A percentile compares a stretch with the other conserved stretches of the same genome.
Conservation (phyloP, 257 asterid species). For the Buddleja alternifolia region DNA sequence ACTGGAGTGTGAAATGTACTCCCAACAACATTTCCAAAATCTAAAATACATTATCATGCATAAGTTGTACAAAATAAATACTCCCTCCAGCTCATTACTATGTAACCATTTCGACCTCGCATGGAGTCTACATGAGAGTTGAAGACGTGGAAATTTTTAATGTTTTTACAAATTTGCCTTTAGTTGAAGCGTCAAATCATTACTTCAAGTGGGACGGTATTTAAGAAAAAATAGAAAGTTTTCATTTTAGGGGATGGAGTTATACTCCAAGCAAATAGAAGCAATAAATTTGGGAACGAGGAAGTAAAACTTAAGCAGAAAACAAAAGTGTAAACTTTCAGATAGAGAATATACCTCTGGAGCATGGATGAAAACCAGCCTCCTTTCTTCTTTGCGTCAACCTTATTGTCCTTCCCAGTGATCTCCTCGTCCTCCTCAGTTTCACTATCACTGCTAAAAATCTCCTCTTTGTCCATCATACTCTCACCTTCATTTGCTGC, state of each 20-base stretch:
- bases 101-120: no score
- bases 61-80: background rate
- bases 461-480: constrained; percentile 97
- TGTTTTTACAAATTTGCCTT: no score
- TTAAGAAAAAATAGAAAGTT: no score
- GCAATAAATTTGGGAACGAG: no score
- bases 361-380: constrained; percentile 98
- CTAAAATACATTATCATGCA: background rate
- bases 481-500: constrained; percentile 77
- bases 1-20: background rate
- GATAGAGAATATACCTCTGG: constrained; percentile 59
- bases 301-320: no score
- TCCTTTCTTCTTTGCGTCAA: constrained; percentile 72
- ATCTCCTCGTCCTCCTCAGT: constrained; percentile 57
- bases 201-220: no score
- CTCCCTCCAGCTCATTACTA: no score
- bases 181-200: no score
- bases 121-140: no score
- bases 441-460: constrained; percentile 80
- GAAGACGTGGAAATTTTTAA: no score
- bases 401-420: constrained; percentile 48
- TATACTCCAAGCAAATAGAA: background rate
- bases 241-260: no score
- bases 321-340: no score
- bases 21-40: constrained; percentile 6